These are phyloP conservation scores for Coemansia sp. DNA, from an alignment of 192 early-diverging fungal genomes.

Conservation along the genomic window DNA sequence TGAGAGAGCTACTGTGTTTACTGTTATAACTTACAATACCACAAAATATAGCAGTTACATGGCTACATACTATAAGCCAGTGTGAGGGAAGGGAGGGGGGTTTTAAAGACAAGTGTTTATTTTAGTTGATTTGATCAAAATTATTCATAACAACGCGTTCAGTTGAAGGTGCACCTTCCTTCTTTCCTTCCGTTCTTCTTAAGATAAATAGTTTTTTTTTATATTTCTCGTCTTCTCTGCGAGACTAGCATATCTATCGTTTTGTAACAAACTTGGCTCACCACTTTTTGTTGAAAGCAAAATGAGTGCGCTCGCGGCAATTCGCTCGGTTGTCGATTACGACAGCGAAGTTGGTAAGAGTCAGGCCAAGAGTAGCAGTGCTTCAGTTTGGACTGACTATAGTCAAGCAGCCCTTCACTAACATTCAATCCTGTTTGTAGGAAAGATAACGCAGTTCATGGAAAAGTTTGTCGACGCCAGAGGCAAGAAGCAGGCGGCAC, in stretches of 20 bases:
- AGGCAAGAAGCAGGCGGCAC: conserved; percentile 26
- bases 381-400: background rate
- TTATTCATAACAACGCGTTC: background rate
- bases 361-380: background rate
- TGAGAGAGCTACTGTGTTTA: conserved; percentile 1
- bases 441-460: conserved; percentile 37
- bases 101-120: background rate
- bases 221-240: background rate
- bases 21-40: background rate
- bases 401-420: background rate
- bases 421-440: background rate
- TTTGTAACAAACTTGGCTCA: background rate
- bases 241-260: background rate
- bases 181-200: background rate
- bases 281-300: background rate
- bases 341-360: conserved; percentile 44
- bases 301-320: conserved; percentile 49
- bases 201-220: background rate
- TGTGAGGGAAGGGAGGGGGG: background rate
- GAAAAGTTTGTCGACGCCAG: conserved; percentile 32
- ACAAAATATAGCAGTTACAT: background rate
- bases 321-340: conserved; percentile 46
- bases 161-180: background rate
- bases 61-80: background rate
- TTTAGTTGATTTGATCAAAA: background rate